phyloP scores from a whole-genome alignment of 1,284 basidiomycete genomes.

The Ceratobasidium papillatum region DNA sequence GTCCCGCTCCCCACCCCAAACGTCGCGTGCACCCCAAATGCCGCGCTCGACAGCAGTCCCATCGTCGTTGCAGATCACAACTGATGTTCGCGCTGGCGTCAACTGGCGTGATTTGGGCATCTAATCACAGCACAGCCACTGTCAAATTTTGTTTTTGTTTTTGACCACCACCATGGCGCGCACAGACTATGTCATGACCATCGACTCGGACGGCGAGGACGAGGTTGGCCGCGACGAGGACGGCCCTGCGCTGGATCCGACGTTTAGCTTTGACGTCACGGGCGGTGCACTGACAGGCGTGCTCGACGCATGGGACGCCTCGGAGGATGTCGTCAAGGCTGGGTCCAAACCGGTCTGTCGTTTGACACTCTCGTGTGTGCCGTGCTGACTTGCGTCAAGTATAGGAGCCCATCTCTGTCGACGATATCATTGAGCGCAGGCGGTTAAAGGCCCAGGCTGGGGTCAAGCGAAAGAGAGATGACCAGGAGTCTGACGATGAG shows the following conservation, averaged over 20 bases:
- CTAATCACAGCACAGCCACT: conserved; percentile 30
- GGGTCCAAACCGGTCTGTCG: conserved; percentile 70
- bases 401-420: conserved; percentile 85
- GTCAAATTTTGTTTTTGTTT: conserved; percentile 14
- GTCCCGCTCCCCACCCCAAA: conserved; percentile 21
- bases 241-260: conserved; percentile 75
- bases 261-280: conserved; percentile 83
- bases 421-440: conserved; percentile 87
- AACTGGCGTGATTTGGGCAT: conserved; percentile 13
- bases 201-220: conserved; percentile 79
- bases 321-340: conserved; percentile 66
- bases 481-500: conserved; percentile 43
- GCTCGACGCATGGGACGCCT: conserved; percentile 54
- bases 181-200: conserved; percentile 79
- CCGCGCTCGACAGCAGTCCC: conserved; percentile 3
- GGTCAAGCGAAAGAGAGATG: conserved; percentile 62
- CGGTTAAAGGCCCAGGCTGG: conserved; percentile 56
- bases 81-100: conserved; percentile 26
- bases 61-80: conserved; percentile 28
- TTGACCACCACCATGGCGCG: conserved; percentile 34
- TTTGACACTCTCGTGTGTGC: conserved; percentile 40
- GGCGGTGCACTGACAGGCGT: conserved; percentile 68
- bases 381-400: conserved; percentile 27
- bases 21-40: conserved; percentile 26
- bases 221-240: conserved; percentile 54